Evolutionary conservation across 2,329 filamentous ascomycete species (phyloP).

Genomic region (Colletotrichum spinosum): DNA sequence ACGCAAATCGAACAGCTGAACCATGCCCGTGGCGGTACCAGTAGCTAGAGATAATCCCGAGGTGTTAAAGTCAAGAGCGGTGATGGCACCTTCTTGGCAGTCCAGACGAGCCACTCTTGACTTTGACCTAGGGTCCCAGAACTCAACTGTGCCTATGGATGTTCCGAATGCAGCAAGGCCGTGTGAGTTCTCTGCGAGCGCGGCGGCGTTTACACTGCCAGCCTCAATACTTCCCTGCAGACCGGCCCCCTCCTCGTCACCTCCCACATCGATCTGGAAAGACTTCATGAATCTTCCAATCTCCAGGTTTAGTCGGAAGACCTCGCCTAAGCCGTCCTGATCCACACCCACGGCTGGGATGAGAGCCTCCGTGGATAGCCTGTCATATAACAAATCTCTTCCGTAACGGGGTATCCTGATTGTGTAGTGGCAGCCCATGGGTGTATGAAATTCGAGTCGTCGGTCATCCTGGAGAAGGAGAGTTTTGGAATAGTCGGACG

Average conservation of each 20-base stretch:
- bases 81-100: constrained; percentile 78
- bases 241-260: constrained; percentile 78
- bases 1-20: constrained; percentile 92
- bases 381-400: constrained; percentile 87
- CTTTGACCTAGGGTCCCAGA: constrained; percentile 92
- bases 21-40: constrained; percentile 87
- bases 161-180: constrained; percentile 94
- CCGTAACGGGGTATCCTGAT: constrained; percentile 94
- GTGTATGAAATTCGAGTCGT: constrained; percentile 92
- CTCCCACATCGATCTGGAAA: constrained; percentile 90
- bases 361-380: constrained; percentile 83
- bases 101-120: constrained; percentile 83
- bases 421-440: constrained; percentile 86
- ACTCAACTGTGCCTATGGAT: constrained; percentile 93
- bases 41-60: constrained; percentile 88
- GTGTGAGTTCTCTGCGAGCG: constrained; percentile 89
- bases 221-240: constrained; percentile 89
- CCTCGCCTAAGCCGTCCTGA: constrained; percentile 86
- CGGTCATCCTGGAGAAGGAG: constrained; percentile 93
- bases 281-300: constrained; percentile 93
- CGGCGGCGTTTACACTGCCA: constrained; percentile 87
- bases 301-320: constrained; percentile 93
- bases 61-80: constrained; percentile 85
- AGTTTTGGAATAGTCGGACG: constrained; percentile 92
- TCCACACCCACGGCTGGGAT: constrained; percentile 91